Evolutionary conservation across 257 asterid genomes (phyloP), one percentile per base, ranked within the genome.

Genomic region (Parsonsia alboflavescens): DNA sequence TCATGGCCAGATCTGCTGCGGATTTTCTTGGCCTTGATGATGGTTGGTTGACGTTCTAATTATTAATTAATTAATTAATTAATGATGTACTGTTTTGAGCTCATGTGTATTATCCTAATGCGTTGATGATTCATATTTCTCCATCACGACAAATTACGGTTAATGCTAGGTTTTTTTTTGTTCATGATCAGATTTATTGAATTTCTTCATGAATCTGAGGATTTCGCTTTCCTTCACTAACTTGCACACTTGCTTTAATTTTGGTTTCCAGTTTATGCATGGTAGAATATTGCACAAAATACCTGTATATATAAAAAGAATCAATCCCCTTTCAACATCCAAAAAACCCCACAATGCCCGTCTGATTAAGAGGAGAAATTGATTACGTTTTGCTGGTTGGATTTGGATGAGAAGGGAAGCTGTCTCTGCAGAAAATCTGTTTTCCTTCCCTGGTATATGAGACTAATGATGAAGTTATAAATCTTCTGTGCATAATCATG

Each of bases 1-100:
- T 88, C 2, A 78, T 93, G 88, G 97, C 96, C 11, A 88, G 78
- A 68, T 93, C 98, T 7, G 97, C 98, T 12, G 84, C 88, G 1
- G 90, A 81, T 59, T 87, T 81, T 74, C 85, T 93, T 9, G 97
- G 97, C 11, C 82, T 62, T 52, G 62, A 48, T 41, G 65, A 61
- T 76, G 62, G 30, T 30, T 17, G 42, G 67, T 49, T 66, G 17
- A n/a, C 16, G 17, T 4, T 56, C 9, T 68, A 16, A 4, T 58
- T 33, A 33, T 33, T 33, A 33, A 33, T 33, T 33, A 33, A 33
- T 33, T 33, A 33, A 33, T 33, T 33, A 33, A 33, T 33, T 33
- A 33, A 33, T 33, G 39, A 33, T 33, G 39, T 33, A 33, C 39
- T 1, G 39, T 33, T 33, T 33, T 33, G 39, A 33, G 39, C 3